Percentiles rank a stretch among this genome's conserved stretches.
Conservation (phyloP, 1,284 basidiomycete species). For the Vanrija pseudolonga region DNA sequence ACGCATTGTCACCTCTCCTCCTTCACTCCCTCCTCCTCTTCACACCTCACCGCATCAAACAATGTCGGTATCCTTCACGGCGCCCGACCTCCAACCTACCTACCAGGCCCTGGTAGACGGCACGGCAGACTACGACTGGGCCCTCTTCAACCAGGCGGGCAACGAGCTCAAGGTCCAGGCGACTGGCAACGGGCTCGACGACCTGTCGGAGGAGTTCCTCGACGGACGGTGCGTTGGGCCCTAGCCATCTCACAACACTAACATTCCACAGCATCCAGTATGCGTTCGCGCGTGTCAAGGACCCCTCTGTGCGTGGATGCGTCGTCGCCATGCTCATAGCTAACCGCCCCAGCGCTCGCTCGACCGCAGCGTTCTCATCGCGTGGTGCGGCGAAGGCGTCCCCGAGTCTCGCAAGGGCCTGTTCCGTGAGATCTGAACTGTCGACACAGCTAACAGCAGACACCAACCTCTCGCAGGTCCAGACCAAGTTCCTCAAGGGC, state of each 20-base stretch:
- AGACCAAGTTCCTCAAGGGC: slow-evolving; percentile 69
- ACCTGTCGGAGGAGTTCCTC: slow-evolving; percentile 88
- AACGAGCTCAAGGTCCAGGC: slow-evolving; percentile 88
- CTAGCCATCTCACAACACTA: slow-evolving; percentile 6
- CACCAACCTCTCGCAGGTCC: slow-evolving; percentile 77
- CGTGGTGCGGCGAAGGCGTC: slow-evolving; percentile 95
- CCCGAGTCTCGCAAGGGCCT: slow-evolving; percentile 88
- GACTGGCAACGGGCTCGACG: slow-evolving; percentile 81
- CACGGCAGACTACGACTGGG: slow-evolving; percentile 73
- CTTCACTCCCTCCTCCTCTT: neutral
- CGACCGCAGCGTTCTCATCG: slow-evolving; percentile 86
- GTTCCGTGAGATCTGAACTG: slow-evolving; percentile 57
- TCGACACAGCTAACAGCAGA: slow-evolving; percentile 43
- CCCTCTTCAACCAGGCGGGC: slow-evolving; percentile 71
- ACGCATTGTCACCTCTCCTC: neutral
- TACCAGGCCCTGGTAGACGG: slow-evolving; percentile 76
- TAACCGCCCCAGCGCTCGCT: slow-evolving; percentile 62
- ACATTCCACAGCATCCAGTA: slow-evolving; percentile 72
- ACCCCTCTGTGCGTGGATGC: slow-evolving; percentile 65
- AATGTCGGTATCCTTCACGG: slow-evolving; percentile 48
- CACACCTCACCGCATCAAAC: slow-evolving; percentile 3
- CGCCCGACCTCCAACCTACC: slow-evolving; percentile 63
- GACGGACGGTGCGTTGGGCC: slow-evolving; percentile 68
- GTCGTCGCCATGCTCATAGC: neutral
- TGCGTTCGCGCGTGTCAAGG: slow-evolving; percentile 82